Evolutionary conservation across 2,329 filamentous ascomycete genomes (phyloP).

Genomic region (Microdochium trichocladiopsis): DNA sequence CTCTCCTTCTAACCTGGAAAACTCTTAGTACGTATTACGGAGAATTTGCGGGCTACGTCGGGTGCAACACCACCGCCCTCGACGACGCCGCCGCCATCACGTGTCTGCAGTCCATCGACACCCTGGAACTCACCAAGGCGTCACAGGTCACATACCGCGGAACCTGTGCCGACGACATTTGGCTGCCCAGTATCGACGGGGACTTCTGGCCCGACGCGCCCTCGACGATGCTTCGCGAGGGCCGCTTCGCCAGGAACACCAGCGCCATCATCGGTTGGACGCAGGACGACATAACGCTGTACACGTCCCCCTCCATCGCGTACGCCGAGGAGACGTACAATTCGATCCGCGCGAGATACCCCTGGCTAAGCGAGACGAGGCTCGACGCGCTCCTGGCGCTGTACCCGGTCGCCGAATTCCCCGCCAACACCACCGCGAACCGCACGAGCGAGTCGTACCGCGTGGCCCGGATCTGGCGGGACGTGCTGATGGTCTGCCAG

Average conservation of each 20-base stretch:
- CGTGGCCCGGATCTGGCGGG: conserved; percentile 38
- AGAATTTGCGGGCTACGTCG: background rate
- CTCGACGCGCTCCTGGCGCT: conserved; percentile 34
- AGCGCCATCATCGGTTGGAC: conserved; percentile 35
- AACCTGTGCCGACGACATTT: conserved; percentile 39
- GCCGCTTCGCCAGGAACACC: conserved; percentile 30
- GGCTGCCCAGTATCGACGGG: conserved; percentile 34
- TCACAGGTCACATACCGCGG: conserved; percentile 18
- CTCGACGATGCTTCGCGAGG: conserved; percentile 24
- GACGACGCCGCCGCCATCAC: background rate
- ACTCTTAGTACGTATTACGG: background rate
- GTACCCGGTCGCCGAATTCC: conserved; percentile 43
- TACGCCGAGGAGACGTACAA: conserved; percentile 28
- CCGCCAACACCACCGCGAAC: conserved; percentile 24
- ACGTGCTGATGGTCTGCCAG: conserved; percentile 43
- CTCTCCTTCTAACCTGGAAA: background rate
- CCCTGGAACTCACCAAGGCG: background rate
- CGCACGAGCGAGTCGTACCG: conserved; percentile 42
- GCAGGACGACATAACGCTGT: conserved; percentile 34
- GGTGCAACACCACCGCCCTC: background rate
- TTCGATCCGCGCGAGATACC: conserved; percentile 31
- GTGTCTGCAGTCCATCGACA: background rate
- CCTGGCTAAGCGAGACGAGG: conserved; percentile 22
- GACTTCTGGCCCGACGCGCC: conserved; percentile 28
- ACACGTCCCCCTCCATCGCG: conserved; percentile 29